Evolutionary conservation across 176 grass and related monocot species (phyloP), one percentile per base, ranked within the genome.

Genomic region (Phragmites australis): DNA sequence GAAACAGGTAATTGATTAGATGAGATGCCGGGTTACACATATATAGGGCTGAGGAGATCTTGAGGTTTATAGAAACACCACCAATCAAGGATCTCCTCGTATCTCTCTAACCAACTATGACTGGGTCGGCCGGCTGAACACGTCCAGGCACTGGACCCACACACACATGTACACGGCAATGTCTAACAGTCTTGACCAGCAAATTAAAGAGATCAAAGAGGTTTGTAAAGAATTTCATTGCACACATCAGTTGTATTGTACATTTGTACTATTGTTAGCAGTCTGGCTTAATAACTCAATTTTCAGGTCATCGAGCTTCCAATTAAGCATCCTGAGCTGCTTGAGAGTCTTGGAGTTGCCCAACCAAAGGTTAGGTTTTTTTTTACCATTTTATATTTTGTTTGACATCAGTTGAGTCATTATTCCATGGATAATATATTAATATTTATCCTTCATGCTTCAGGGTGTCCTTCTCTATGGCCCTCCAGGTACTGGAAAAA

Each of bases 141-240:
- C 34, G 5, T 5, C 34, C 5, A 5, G 34, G 34, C 34, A 5
- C 34, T 37, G 34, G 34, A 37, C 34, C 34, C 34, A 37, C 5
- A 37, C 34, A 37, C 34, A 5, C 34, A 37, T 2, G 34, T 37
- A 37, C 5, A 37, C 5, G 34, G 34, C 34, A n/a, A n/a, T 37
- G 34, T 37, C 34, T 37, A 37, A 37, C 34, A 17, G 96, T 40
- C 92, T 99, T 81, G 92, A 99, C 65, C 96, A 99, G 46, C 92
- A 95, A 76, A 99, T 99, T 73, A 95, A 99, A 71, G 96, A 99
- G 82, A 99, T 99, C 54, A 99, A 95, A 65, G 96, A 98, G 90
- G 95, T 94, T 66, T 8, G 67, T 37, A 15, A n/a, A 79, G 1
- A 77, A 8, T 16, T 48, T 77, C 18, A 71, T 74, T 30, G 3